Percentiles rank a stretch among this genome's conserved stretches.
phyloP scores from a whole-genome alignment of 768 basidiomycete genomes.

The Psilocybe tampanensis region DNA sequence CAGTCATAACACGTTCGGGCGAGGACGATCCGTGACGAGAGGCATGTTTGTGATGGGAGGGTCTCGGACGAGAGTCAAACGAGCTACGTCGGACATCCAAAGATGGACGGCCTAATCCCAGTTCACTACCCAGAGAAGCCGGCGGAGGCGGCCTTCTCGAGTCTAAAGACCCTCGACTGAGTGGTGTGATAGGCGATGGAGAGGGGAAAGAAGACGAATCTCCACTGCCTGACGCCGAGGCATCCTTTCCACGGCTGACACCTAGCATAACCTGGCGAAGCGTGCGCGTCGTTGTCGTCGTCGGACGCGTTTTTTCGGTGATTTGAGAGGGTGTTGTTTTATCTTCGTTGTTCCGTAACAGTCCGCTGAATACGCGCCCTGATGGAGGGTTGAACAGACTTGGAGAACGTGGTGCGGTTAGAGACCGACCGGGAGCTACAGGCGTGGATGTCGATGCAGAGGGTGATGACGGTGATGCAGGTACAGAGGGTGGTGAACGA shows the following conservation, averaged over 20 bases:
- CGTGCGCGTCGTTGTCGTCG: slow-evolving; percentile 15
- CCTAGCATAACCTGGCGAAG: slow-evolving; percentile 27
- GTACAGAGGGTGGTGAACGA: slow-evolving; percentile 2
- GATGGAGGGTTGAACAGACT: slow-evolving; percentile 16
- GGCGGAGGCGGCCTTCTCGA: slow-evolving; percentile 16
- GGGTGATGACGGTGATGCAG: slow-evolving; percentile 3
- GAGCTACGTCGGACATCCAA: slow-evolving; percentile 24
- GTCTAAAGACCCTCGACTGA: slow-evolving; percentile 24
- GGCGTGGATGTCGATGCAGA: slow-evolving; percentile 19
- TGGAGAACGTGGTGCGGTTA: slow-evolving; percentile 7
- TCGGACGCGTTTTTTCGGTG: not conserved
- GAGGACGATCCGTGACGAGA: slow-evolving; percentile 2
- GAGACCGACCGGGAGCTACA: slow-evolving; percentile 7
- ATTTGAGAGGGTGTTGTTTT: not conserved
- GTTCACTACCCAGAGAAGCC: slow-evolving; percentile 12
- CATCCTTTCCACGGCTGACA: not conserved
- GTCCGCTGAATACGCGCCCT: slow-evolving; percentile 1
- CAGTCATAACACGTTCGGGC: slow-evolving; percentile 5
- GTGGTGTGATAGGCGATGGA: not conserved
- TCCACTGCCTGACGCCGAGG: not conserved
- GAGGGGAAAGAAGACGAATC: slow-evolving; percentile 3
- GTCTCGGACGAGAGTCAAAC: slow-evolving; percentile 18
- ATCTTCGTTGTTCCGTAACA: not conserved
- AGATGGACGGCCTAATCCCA: slow-evolving; percentile 27
- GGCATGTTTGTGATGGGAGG: too few species aligned